Evolutionary conservation across 106 monocot genomes (phyloP), one percentile per base, ranked within the genome.

Genomic region (Agapanthus africanus): DNA sequence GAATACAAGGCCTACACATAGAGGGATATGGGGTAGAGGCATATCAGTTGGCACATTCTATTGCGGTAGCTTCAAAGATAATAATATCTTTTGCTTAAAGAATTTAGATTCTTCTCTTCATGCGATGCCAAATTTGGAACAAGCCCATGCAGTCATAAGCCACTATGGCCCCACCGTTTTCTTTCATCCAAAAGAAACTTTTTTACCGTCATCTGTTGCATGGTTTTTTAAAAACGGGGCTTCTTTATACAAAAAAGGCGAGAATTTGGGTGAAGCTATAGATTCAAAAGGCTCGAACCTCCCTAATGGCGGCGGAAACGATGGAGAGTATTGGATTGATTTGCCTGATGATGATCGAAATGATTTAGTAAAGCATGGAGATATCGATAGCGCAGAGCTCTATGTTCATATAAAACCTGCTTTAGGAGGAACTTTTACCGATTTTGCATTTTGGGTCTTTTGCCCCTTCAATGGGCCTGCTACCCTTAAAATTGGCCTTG

Each of bases 201-300:
- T 92, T 72, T 76, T 99, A 57, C 93, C 99, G 18, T 99, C 93
- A 9, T 99, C 99, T 7, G 87, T 99, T 32, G 59, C 85, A 7
- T 99, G 99, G 99, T 93, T 99, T 73, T 99, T 99, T 42, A 76
- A 81, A 54, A 99, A 90, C 64, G 99, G 99, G 37, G 89, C 93
- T 54, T 42, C 77, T 66, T 77, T 99, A 47, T 82, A 81, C 21
- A 84, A 73, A 63, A 80, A 50, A 72, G 90, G 80, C 6, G 46
- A 73, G 1, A 61, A 69, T 16, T 50, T 59, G 9, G 87, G 87
- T n/a, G 80, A 83, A 67, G 46, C 34, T 32, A 90, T 99, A 57
- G 77, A 85, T 36, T 23, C 66, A 35, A 65, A 70, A n/a, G 99
- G 99, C 38, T 87, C 79, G 9, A 90, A 90, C 71, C 90, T 99